Percentiles rank a stretch among this genome's conserved stretches.
Evolutionary conservation across 768 basidiomycete genomes (phyloP).

Genomic region (Suillus americanus): DNA sequence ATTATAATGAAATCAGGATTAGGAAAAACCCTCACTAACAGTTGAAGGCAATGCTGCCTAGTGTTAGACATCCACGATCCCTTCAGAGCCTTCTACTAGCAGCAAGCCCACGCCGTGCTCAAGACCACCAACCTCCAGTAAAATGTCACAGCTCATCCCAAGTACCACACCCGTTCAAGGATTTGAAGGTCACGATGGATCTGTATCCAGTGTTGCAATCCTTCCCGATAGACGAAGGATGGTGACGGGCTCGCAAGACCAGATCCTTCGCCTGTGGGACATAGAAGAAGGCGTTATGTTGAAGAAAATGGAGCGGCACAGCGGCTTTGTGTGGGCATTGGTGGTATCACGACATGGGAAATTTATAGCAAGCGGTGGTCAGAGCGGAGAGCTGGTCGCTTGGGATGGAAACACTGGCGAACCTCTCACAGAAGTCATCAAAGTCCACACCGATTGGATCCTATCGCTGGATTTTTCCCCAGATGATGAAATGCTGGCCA

Average conservation of each 20-base stretch:
- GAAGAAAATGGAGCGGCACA: neutral
- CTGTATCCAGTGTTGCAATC: neutral
- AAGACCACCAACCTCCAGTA: neutral
- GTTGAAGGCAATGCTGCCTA: neutral
- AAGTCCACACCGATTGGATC: neutral
- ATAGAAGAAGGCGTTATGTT: neutral
- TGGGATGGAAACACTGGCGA: neutral
- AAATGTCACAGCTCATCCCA: neutral
- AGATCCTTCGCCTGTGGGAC: neutral
- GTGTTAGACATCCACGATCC: neutral
- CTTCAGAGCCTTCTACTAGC: neutral
- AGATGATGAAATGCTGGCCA: neutral
- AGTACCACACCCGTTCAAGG: neutral
- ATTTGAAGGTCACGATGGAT: neutral
- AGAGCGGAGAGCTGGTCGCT: neutral
- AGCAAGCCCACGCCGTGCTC: neutral
- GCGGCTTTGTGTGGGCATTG: neutral
- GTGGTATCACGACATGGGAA: neutral
- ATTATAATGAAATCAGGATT: neutral
- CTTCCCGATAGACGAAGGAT: neutral
- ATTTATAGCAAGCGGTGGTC: neutral
- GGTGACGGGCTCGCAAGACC: neutral
- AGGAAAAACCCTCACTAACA: neutral
- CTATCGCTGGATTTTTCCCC: neutral
- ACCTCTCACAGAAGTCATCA: neutral